Evolutionary conservation across 495 filamentous ascomycete species (phyloP).

Genomic region (Podospora appendiculata): DNA sequence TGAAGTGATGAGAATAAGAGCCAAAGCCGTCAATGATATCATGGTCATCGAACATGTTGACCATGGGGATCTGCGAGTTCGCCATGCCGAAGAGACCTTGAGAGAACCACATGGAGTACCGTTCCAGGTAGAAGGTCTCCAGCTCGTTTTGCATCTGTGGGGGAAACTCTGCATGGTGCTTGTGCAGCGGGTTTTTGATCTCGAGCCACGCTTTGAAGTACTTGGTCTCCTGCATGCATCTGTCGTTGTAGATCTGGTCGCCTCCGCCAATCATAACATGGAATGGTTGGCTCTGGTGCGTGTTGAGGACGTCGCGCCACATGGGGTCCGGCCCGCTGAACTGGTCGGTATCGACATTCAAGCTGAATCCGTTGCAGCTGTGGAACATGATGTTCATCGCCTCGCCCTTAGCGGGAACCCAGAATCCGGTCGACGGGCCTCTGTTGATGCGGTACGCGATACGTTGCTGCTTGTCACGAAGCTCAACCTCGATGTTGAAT

Average conservation of each 20-base stretch:
- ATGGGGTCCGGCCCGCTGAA: slow-evolving; percentile 91
- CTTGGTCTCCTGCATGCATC: slow-evolving; percentile 60
- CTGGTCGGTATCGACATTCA: slow-evolving; percentile 64
- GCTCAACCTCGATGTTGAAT: slow-evolving; percentile 89
- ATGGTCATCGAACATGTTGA: slow-evolving; percentile 97
- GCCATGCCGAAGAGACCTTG: slow-evolving; percentile 90
- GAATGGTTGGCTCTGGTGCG: slow-evolving; percentile 86
- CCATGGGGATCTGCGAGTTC: slow-evolving; percentile 91
- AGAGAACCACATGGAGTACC: slow-evolving; percentile 88
- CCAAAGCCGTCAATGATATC: slow-evolving; percentile 97
- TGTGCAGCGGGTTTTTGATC: slow-evolving; percentile 71
- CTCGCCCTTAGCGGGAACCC: slow-evolving; percentile 80
- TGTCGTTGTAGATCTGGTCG: slow-evolving; percentile 95
- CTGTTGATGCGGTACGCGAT: slow-evolving; percentile 94
- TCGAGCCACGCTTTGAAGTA: slow-evolving; percentile 76
- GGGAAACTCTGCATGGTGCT: slow-evolving; percentile 66
- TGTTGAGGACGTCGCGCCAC: slow-evolving; percentile 93
- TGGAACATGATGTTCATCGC: slow-evolving; percentile 99
- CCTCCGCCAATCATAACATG: slow-evolving; percentile 98
- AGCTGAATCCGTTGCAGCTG: slow-evolving; percentile 92
- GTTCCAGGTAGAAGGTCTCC: slow-evolving; percentile 76
- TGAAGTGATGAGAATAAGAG: slow-evolving; percentile 86
- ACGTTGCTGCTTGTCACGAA: slow-evolving; percentile 64
- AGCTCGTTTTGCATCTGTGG: slow-evolving; percentile 75
- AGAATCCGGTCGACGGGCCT: slow-evolving; percentile 84